Percentiles rank a stretch among this genome's conserved stretches.
These are phyloP conservation scores for Eleusine indica DNA, from an alignment of 176 grass and related monocot species.

Conservation along the genomic window DNA sequence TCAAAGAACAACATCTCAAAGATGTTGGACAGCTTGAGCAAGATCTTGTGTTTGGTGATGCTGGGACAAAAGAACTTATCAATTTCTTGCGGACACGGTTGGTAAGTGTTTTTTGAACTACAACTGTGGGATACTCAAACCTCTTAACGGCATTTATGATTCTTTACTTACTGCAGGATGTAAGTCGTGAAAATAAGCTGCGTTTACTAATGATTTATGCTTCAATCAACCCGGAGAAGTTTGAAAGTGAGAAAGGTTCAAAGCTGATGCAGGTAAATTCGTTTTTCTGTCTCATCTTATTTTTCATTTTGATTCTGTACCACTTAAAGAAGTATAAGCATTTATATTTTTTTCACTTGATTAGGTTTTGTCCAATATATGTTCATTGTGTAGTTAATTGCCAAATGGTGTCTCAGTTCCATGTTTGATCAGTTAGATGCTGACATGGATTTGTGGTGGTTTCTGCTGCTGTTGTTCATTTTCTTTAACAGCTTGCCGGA, in stretches of 20 bases:
- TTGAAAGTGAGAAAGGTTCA: slow-evolving; percentile 68
- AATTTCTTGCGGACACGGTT: slow-evolving; percentile 68
- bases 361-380: not conserved
- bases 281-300: slow-evolving; percentile 14
- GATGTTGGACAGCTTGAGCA: slow-evolving; percentile 82
- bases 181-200: slow-evolving; percentile 73
- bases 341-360: not conserved
- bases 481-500: slow-evolving; percentile 61
- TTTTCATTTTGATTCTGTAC: not conserved
- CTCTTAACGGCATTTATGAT: slow-evolving; percentile 6
- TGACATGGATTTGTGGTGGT: not conserved
- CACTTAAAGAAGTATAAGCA: not conserved
- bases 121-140: not conserved
- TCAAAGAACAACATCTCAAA: slow-evolving; percentile 69
- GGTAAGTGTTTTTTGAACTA: slow-evolving; percentile 52
- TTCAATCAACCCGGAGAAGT: slow-evolving; percentile 72
- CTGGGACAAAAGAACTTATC: slow-evolving; percentile 78
- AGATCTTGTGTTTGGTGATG: slow-evolving; percentile 82
- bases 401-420: not conserved
- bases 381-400: not conserved
- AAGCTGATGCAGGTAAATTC: slow-evolving; percentile 73
- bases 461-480: not conserved
- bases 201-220: slow-evolving; percentile 76
- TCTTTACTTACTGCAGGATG: slow-evolving; percentile 57
- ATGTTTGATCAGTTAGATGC: not conserved